Percentiles rank a stretch among this genome's conserved stretches.
phyloP scores from a whole-genome alignment of 306 rosid species.

The Ceratonia siliqua region DNA sequence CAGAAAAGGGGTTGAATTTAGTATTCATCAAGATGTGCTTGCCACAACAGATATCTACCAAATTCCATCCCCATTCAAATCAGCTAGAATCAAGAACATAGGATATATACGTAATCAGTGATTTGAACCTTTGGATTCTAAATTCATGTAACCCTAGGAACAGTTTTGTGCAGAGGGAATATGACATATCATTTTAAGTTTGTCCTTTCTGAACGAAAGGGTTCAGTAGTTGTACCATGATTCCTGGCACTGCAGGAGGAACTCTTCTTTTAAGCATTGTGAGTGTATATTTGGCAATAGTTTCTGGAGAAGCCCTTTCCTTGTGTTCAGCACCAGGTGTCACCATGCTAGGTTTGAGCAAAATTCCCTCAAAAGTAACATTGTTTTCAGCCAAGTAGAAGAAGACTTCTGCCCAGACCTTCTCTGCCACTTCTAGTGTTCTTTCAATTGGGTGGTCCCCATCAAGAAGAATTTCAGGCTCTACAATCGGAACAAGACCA shows the following conservation, averaged over 20 bases:
- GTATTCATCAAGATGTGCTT: conserved; percentile 11
- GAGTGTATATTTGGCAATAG: conserved; percentile 80
- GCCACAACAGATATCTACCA: not conserved
- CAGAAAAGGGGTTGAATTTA: not conserved
- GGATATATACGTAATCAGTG: not conserved
- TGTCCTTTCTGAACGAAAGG: not conserved
- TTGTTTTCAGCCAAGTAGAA: conserved; percentile 91
- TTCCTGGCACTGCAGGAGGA: conserved; percentile 98
- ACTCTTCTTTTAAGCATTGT: conserved; percentile 87
- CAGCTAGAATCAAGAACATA: not conserved
- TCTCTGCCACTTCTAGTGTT: conserved; percentile 95
- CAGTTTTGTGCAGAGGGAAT: not conserved
- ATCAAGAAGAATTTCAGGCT: conserved; percentile 98
- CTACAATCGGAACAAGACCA: conserved; percentile 99
- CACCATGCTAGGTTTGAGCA: conserved; percentile 99
- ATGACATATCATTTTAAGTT: not conserved
- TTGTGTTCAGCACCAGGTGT: conserved; percentile 99
- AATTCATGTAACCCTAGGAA: not conserved
- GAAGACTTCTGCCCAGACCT: conserved; percentile 98
- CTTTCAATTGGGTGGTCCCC: conserved; percentile 97
- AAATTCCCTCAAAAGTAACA: conserved; percentile 91
- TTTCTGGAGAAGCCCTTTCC: conserved; percentile 83
- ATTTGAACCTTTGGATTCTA: not conserved
- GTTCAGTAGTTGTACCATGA: conserved; percentile 65
- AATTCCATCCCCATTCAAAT: not conserved